phyloP scores from a whole-genome alignment of 768 basidiomycete genomes.

The Suillus occidentalis region DNA sequence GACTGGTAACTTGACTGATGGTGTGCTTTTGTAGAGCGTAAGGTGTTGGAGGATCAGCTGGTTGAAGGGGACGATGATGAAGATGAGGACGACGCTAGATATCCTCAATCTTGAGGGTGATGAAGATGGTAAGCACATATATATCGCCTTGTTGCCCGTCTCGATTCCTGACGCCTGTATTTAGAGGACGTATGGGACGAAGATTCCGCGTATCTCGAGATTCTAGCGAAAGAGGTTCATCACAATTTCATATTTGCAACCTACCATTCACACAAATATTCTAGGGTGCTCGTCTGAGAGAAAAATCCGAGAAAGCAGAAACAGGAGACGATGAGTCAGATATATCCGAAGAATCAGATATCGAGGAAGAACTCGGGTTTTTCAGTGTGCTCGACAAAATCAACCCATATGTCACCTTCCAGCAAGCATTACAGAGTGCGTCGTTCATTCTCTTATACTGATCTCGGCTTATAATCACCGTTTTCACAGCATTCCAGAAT shows the following conservation, averaged over 20 bases:
- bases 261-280: constrained; percentile 1
- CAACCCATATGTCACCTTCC: constrained; percentile 77
- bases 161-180: background rate
- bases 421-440: constrained; percentile 74
- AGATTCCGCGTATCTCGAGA: constrained; percentile 83
- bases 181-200: constrained; percentile 89
- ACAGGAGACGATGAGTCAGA: constrained; percentile 37
- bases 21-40: constrained; percentile 44
- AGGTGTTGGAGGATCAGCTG: constrained; percentile 56
- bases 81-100: constrained; percentile 47
- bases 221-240: constrained; percentile 78
- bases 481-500: constrained; percentile 65
- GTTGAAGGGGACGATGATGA: constrained; percentile 46
- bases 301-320: constrained; percentile 49
- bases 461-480: constrained; percentile 9
- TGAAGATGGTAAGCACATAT: constrained; percentile 45
- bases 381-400: constrained; percentile 81
- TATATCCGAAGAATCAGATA: constrained; percentile 54
- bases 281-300: constrained; percentile 73
- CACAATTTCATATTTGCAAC: constrained; percentile 1
- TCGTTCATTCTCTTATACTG: constrained; percentile 9
- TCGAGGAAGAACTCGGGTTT: constrained; percentile 84
- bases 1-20: background rate
- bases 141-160: background rate
- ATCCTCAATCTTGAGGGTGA: constrained; percentile 66